A percentile compares a stretch with the other conserved stretches of the same genome.
Evolutionary conservation across 2,329 filamentous ascomycete genomes (phyloP).

Genomic region (Phialemoniopsis sp.): DNA sequence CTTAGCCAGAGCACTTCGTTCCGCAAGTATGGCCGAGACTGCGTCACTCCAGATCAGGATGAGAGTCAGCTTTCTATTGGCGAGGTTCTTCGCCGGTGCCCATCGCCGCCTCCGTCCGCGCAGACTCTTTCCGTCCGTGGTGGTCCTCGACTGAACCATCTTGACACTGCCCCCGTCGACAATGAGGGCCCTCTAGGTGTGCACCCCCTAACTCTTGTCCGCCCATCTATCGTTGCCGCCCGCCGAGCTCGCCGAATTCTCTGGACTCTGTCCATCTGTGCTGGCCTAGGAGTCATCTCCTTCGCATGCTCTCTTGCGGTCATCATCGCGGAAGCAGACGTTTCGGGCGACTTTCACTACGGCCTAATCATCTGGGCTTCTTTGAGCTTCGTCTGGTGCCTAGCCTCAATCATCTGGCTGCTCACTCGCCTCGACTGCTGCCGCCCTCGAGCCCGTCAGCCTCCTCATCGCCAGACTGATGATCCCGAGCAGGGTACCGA

Average conservation of each 20-base stretch:
- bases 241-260: constrained; percentile 6
- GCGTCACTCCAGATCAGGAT: too few species aligned
- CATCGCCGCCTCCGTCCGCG: constrained; percentile 1
- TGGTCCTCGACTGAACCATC: constrained; percentile 7
- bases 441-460: background rate
- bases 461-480: too few species aligned
- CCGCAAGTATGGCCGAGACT: too few species aligned
- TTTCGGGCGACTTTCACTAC: constrained; percentile 3
- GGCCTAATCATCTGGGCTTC: constrained; percentile 6
- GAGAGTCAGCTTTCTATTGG: background rate
- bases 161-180: constrained; percentile 5
- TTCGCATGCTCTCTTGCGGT: constrained; percentile 7
- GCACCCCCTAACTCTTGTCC: background rate
- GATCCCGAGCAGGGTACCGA: too few species aligned
- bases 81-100: background rate
- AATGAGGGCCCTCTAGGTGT: constrained; percentile 1
- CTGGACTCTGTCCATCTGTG: constrained; percentile 3
- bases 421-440: background rate
- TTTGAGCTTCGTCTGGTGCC: constrained; percentile 4
- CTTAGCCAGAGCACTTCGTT: too few species aligned
- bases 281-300: constrained; percentile 4
- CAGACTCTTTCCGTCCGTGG: constrained; percentile 8
- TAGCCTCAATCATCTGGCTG: background rate
- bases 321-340: constrained; percentile 3
- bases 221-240: background rate